A percentile compares a stretch with the other conserved stretches of the same genome.
Conservation (phyloP, 1,284 basidiomycete genomes). For the Heterobasidion parviporum region DNA sequence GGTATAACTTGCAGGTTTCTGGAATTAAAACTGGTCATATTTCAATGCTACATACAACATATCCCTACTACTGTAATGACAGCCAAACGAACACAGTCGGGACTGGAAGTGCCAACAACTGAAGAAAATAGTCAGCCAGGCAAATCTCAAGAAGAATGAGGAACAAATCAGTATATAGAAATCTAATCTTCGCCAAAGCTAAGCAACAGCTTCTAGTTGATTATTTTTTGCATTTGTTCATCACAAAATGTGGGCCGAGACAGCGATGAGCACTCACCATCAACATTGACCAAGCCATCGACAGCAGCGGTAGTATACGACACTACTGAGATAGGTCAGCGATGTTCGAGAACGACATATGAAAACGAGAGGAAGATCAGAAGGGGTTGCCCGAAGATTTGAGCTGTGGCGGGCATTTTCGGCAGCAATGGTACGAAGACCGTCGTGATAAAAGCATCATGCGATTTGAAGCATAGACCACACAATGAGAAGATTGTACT, state of each 20-base stretch:
- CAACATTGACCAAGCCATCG: not conserved
- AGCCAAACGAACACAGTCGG: no score
- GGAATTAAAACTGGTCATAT: no score
- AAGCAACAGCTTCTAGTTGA: constrained; percentile 85
- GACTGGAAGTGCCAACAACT: no score
- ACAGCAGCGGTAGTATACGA: not conserved
- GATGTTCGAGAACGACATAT: constrained; percentile 1
- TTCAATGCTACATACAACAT: no score
- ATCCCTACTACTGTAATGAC: no score
- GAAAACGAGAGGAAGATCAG: constrained; percentile 36
- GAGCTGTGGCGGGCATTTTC: constrained; percentile 90
- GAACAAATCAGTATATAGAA: constrained; percentile 5
- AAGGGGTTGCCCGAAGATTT: constrained; percentile 67
- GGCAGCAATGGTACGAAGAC: constrained; percentile 77
- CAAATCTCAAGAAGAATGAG: not conserved
- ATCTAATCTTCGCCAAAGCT: constrained; percentile 56
- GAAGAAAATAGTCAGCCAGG: not conserved
- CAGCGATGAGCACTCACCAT: not conserved
- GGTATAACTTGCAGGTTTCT: no score
- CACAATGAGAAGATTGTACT: not conserved
- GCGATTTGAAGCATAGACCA: not conserved
- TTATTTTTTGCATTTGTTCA: constrained; percentile 34
- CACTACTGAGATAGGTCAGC: not conserved
- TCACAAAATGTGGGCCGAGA: constrained; percentile 17
- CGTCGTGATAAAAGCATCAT: constrained; percentile 73